Evolutionary conservation across 148 eudicot genomes (phyloP).

Genomic region (Spergularia bocconei): DNA sequence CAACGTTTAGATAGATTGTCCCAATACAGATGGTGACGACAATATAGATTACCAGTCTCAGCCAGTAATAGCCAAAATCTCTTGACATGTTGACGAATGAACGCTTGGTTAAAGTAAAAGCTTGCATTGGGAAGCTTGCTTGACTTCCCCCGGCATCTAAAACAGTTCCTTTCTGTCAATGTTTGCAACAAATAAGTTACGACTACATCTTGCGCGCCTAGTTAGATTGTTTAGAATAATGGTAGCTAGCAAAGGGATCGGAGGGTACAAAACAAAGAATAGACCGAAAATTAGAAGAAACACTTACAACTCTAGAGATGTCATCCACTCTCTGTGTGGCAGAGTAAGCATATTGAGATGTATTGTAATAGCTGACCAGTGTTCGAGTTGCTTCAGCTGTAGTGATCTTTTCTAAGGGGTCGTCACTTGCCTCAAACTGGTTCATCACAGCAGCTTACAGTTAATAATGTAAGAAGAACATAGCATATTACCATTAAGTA

Average conservation of each 20-base stretch:
- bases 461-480: not conserved
- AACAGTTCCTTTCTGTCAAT: conserved; percentile 85
- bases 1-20: conserved; percentile 74
- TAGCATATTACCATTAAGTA: not conserved
- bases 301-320: conserved; percentile 67
- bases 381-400: conserved; percentile 82
- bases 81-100: conserved; percentile 95
- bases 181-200: not conserved
- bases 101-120: conserved; percentile 71
- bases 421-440: conserved; percentile 84
- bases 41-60: conserved; percentile 82
- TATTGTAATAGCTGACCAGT: conserved; percentile 52
- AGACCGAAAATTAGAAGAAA: not conserved
- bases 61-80: conserved; percentile 97
- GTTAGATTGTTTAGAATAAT: too few species aligned
- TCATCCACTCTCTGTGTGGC: conserved; percentile 70
- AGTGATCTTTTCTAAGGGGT: conserved; percentile 81
- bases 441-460: not conserved
- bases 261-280: not conserved
- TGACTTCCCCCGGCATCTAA: conserved; percentile 93
- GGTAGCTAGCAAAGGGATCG: not conserved
- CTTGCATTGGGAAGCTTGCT: conserved; percentile 85
- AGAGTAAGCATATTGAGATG: conserved; percentile 65
- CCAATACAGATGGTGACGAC: conserved; percentile 91
- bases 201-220: not conserved